Evolutionary conservation across 768 basidiomycete species (phyloP), one percentile per base, ranked within the genome.

Genomic region (Naematelia encephala): DNA sequence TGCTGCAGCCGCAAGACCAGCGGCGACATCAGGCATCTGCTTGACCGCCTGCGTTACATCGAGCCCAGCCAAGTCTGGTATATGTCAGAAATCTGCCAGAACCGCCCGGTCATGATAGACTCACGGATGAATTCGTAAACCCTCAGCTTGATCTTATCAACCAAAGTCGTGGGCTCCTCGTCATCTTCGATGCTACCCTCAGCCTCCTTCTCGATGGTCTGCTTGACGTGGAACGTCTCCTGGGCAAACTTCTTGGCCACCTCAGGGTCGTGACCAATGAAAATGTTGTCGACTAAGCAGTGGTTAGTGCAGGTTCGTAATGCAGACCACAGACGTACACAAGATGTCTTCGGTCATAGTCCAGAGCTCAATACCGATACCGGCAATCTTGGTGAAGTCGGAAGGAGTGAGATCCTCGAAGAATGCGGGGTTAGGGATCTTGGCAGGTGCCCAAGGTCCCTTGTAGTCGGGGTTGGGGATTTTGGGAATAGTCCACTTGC

Each of bases 391-490:
- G 69, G 84, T 81, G 51, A 99, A 77, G 82, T 91, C 87, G 66
- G 90, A 83, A 4, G 92, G 92, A 56, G 80, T 84, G 54, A 80
- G 76, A 76, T 98, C 96, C 80, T 94, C 90, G 78, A 89, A 99
- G 84, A 82, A 96, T 72, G 80, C 80, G 12, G 93, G 90, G 84
- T 97, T 97, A 74, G 85, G 52, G 67, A 99, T 91, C 85, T 89
- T 86, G 67, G 86, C 85, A 51, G 96, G 90, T 30, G 85, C 82
- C 96, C 96, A 99, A 61, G 84, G 82, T 70, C 96, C 96, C 79
- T 89, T 94, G 87, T 98, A 99, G 44, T 80, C 92, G 16, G 96
- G 96, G 84, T 99, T 98, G 80, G 91, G 87, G 72, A 98, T 89
- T 82, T 87, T 82, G 57, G 94, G 92, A 14, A 93, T 85, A 51